Base-by-base conservation (phyloP, 495 filamentous ascomycete genomes). In the Alectoria sarmentosa region DNA sequence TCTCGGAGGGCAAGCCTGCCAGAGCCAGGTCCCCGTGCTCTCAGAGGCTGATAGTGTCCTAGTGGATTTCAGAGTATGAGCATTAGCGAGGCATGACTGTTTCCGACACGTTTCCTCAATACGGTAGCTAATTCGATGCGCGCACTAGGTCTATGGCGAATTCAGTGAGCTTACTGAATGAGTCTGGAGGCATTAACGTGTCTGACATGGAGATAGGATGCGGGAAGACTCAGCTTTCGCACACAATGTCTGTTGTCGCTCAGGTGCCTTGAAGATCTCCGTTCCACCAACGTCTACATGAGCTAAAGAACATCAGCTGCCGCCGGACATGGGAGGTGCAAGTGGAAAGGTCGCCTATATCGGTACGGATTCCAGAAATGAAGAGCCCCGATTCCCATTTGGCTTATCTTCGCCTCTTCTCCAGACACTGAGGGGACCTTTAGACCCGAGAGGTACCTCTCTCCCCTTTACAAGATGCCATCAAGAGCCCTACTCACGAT, bases 291-390 rank as follows among this genome's bases (percentile, higher is more conserved):
- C 30, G 8, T 32, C 6, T 23, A 15, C 8, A 9, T 8, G 64
- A 17, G 48, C 59, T 66, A 56, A 66, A 19, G 3, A 23, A 8
- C 21, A 4, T 28, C 34, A 82, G 68, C 70, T 82, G 5, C 80
- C 80, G 44, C 76, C 80, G 71, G 85, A 87, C 39, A 81, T 87
- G 72, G 89, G 88, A 36, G 89, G 89, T 13, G 89, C 86, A 13
- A 86, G 87, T 69, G 89, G 89, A 36, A 91, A 90, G 70, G 89
- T 90, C 48, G 88, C 88, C 42, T 91, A 90, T 69, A 90, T 92
- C 70, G 84, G 81, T 81, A 65, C 54, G 67, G 3, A 26, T 61
- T 32, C 41, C 15, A 44, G 41, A 9, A 44, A 19, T 32, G n/a
- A n/a, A n/a, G n/a, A n/a, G n/a, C n/a, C n/a, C 49, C 5, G 30